Evolutionary conservation across 2,329 filamentous ascomycete genomes (phyloP).

Genomic region (Apiospora rasikravindrae): DNA sequence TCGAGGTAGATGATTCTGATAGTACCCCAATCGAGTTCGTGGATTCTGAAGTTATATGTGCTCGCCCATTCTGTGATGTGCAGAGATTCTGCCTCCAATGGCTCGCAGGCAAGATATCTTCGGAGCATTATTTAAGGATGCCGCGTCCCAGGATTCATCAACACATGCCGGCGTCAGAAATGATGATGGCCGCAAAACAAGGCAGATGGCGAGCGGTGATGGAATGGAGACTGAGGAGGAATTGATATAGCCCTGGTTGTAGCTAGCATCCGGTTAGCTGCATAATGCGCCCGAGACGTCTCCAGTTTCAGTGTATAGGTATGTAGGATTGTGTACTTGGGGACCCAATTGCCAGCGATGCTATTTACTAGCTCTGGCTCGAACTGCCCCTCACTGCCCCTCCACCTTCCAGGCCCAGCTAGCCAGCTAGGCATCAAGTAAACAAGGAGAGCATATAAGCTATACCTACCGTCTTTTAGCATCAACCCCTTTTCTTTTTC

Average conservation of each 20-base stretch:
- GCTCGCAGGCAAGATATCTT: background rate
- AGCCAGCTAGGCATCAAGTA: background rate
- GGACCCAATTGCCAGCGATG: background rate
- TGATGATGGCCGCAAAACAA: background rate
- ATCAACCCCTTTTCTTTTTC: background rate
- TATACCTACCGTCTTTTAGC: background rate
- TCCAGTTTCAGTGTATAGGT: background rate
- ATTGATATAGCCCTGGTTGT: too few relatives aligned
- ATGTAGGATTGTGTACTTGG: too few relatives aligned
- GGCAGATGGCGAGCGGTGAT: background rate
- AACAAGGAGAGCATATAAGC: slow-evolving; percentile 13
- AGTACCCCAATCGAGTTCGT: background rate
- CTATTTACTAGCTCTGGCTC: background rate
- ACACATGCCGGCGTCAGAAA: background rate
- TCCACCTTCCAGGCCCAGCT: background rate
- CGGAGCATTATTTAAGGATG: background rate
- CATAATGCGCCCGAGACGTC: background rate
- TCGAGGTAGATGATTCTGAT: background rate
- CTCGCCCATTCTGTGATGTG: background rate
- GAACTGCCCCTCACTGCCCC: slow-evolving; percentile 14
- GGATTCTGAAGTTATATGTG: background rate
- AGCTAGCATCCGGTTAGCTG: background rate
- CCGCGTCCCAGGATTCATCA: background rate
- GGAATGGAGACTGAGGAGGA: background rate
- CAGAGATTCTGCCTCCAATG: background rate